Evolutionary conservation across 495 filamentous ascomycete genomes (phyloP), one percentile per base, ranked within the genome.

Genomic region (Aspergillus steynii): DNA sequence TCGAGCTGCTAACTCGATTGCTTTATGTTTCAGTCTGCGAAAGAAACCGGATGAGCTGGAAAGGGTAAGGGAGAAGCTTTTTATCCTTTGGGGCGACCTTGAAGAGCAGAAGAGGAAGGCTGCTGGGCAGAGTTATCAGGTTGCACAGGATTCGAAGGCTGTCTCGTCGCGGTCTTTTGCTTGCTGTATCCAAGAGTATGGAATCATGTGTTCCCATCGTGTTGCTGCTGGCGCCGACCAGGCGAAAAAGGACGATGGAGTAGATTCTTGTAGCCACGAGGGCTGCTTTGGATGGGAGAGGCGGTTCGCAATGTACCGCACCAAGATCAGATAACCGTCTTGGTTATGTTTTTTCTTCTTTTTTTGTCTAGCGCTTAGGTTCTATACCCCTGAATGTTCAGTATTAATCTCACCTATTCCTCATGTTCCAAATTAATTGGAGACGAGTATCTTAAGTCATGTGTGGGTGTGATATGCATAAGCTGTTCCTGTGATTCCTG

Each of bases 51-150:
- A 66, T 0, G 63, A 68, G 3, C 71, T 96, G 6, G 64, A 49
- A 29, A 56, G 71, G 7, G 72, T 97, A 1, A 78, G 83, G 46
- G 85, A 96, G 67, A 87, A 86, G 67, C 82, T 97, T 15, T 93
- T 87, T 71, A 76, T 84, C 32, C 80, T 98, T 7, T 98, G 94
- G 93, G 94, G 94, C 3, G 82, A 96, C 60, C 82, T 97, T 6
- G 88, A 91, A 70, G 92, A 96, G 68, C 61, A 68, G 50, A 91
- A 90, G 62, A 57, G 56, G 50, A 54, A 55, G 25, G 57, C 62
- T 55, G 61, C 56, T 29, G 55, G 27, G 10, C 62, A 59, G 20
- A 51, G 48, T 42, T 27, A 26, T 37, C 49, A 37, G n/a, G 27
- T 6, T 0, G 27, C 45, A 20, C 31, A n/a, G 29, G 54, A 61